Conservation (phyloP, 2,329 filamentous ascomycete genomes). For the Rhexocercosporidium sp. region DNA sequence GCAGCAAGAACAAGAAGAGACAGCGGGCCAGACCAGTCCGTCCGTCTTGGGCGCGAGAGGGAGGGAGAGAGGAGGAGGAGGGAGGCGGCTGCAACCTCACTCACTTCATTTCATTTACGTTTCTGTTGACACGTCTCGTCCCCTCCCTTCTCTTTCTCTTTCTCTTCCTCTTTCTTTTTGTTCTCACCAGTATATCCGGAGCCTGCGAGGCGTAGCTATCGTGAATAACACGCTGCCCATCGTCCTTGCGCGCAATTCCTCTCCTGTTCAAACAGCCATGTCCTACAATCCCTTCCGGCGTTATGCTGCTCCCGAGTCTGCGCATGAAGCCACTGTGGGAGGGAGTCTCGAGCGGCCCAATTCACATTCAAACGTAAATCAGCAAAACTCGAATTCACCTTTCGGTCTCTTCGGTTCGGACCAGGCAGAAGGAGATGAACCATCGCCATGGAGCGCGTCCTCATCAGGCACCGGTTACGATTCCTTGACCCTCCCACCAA, state of each 20-base stretch:
- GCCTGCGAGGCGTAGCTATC: background rate
- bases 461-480: slow-evolving; percentile 17
- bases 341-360: background rate
- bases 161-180: background rate
- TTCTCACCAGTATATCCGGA: background rate
- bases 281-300: background rate
- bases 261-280: background rate
- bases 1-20: no score
- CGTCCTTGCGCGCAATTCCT: background rate
- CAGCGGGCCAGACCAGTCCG: no score
- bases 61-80: no score
- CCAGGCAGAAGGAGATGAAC: slow-evolving; percentile 11
- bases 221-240: background rate
- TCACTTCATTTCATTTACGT: background rate
- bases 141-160: background rate
- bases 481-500: slow-evolving; percentile 31
- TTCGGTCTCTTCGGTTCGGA: background rate
- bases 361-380: background rate
- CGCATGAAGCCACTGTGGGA: background rate
- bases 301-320: background rate
- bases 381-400: slow-evolving; percentile 1
- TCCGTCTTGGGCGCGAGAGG: no score
- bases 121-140: background rate
- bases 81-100: background rate
- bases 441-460: slow-evolving; percentile 12